phyloP scores from a whole-genome alignment of 352 stramenopile genomes.

The Pythium folliculosum region DNA sequence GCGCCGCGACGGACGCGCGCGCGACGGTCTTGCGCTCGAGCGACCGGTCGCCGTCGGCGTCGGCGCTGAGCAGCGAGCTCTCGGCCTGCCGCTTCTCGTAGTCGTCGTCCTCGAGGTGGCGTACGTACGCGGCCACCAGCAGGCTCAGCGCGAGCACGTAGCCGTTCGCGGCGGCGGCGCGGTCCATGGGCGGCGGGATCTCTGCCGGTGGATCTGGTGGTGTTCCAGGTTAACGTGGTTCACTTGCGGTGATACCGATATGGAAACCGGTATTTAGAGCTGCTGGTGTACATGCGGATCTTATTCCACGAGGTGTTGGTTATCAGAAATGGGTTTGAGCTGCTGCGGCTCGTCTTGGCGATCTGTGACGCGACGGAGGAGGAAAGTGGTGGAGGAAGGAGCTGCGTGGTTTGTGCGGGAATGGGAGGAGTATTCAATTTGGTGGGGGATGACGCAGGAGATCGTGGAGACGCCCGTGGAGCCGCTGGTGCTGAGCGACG shows the following conservation, averaged over 20 bases:
- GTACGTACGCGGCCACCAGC: slow-evolving; percentile 32
- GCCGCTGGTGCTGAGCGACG: slow-evolving; percentile 16
- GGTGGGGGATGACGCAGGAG: neutral
- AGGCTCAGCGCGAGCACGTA: slow-evolving; percentile 30
- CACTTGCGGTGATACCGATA: neutral
- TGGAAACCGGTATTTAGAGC: neutral
- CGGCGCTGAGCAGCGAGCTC: slow-evolving; percentile 19
- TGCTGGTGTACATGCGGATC: neutral
- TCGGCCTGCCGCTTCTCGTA: slow-evolving; percentile 21
- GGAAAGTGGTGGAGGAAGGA: neutral
- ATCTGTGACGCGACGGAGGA: slow-evolving; percentile 10
- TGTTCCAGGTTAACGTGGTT: neutral
- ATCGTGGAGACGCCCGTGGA: slow-evolving; percentile 23
- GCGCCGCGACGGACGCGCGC: slow-evolving; percentile 38
- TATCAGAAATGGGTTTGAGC: slow-evolving; percentile 4
- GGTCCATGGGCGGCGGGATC: slow-evolving; percentile 5
- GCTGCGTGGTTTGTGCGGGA: neutral
- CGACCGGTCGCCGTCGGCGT: slow-evolving; percentile 8
- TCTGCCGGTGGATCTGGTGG: neutral
- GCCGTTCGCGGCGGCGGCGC: slow-evolving; percentile 16
- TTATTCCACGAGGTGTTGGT: neutral
- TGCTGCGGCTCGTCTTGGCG: neutral
- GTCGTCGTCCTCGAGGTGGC: slow-evolving; percentile 30
- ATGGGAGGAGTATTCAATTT: neutral
- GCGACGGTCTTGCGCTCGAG: slow-evolving; percentile 29